phyloP scores from a whole-genome alignment of 345 rosid species.

The Eucalyptus leucophloia region DNA sequence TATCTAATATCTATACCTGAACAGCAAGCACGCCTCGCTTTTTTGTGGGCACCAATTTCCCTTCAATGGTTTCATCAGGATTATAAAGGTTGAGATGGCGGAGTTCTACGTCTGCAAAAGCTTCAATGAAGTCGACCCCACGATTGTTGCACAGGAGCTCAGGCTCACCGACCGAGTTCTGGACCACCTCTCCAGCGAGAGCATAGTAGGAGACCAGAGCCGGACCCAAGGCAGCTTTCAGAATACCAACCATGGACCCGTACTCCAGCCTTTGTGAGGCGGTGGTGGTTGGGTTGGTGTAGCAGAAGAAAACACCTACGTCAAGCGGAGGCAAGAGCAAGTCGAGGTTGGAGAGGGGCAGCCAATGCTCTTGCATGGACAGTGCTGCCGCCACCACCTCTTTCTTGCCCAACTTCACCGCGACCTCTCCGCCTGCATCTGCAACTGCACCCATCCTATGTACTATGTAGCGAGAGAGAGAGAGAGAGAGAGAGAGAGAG shows the following conservation, averaged over 20 bases:
- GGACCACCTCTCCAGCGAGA: constrained; percentile 53
- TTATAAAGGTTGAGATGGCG: constrained; percentile 46
- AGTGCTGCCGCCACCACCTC: constrained; percentile 58
- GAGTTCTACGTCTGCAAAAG: constrained; percentile 42
- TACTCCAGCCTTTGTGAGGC: neutral
- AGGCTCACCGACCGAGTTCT: constrained; percentile 54
- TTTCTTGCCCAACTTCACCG: constrained; percentile 18
- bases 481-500: neutral
- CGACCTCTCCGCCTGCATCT: neutral
- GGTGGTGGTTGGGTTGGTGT: constrained; percentile 6
- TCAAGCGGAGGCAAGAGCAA: constrained; percentile 60
- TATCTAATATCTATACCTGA: constrained; percentile 28
- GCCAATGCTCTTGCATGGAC: constrained; percentile 66
- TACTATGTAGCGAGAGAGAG: neutral
- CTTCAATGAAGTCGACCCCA: constrained; percentile 63
- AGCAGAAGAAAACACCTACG: constrained; percentile 62
- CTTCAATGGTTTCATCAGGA: constrained; percentile 55
- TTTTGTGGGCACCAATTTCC: constrained; percentile 48
- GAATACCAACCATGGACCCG: constrained; percentile 13
- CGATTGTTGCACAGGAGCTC: constrained; percentile 76
- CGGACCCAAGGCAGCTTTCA: constrained; percentile 50
- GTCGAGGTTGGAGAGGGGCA: constrained; percentile 83
- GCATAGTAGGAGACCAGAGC: constrained; percentile 58
- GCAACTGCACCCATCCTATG: neutral
- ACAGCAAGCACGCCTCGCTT: constrained; percentile 48